Conservation (phyloP, 129 eudicot species). For the Artemisia tridentata region DNA sequence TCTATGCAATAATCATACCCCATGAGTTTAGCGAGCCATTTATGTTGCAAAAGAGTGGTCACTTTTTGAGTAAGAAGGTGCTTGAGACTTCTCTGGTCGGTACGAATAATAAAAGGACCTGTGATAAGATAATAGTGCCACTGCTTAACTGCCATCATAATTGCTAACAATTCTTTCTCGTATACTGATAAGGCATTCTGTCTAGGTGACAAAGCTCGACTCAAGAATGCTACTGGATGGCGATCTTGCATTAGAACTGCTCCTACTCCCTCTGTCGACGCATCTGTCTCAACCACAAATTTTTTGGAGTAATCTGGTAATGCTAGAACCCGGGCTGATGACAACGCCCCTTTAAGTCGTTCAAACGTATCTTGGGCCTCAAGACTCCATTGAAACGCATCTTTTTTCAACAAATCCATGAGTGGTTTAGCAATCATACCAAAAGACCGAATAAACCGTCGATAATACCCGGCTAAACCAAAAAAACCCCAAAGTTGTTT, state of each 20-base stretch:
- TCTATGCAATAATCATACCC: neutral
- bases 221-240: neutral
- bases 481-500: neutral
- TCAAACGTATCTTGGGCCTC: neutral
- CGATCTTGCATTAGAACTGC: neutral
- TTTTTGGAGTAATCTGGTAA: neutral
- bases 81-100: too few relatives aligned
- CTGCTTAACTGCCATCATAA: too few relatives aligned
- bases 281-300: neutral
- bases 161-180: too few relatives aligned
- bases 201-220: too few relatives aligned
- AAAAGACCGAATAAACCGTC: neutral
- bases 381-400: neutral
- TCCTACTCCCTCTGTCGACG: neutral
- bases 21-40: neutral
- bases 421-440: neutral
- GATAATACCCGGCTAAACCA: neutral
- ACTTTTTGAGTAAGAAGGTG: neutral
- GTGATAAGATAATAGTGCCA: too few relatives aligned
- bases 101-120: too few relatives aligned
- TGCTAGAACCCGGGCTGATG: neutral
- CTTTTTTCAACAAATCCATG: neutral
- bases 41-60: neutral
- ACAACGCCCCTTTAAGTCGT: neutral
- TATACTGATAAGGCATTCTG: too few relatives aligned